These are phyloP conservation scores for Paraconiothyrium brasiliense DNA, from an alignment of 2,329 filamentous ascomycete species.

Conservation along the genomic window DNA sequence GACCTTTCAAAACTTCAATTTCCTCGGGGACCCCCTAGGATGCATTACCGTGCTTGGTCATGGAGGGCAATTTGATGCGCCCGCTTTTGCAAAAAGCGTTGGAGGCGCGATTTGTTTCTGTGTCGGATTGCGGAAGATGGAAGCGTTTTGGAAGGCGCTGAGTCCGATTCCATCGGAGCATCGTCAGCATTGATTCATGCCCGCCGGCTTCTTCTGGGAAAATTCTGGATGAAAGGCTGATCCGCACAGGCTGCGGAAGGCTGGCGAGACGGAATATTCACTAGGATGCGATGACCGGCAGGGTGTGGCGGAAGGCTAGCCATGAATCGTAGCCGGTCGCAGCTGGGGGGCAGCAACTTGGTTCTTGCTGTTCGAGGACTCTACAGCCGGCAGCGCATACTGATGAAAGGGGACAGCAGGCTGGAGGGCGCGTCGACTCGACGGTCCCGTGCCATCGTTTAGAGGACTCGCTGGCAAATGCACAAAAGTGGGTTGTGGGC, in stretches of 20 bases:
- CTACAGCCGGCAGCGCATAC: conserved; percentile 28
- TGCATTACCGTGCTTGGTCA: conserved; percentile 42
- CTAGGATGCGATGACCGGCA: conserved; percentile 45
- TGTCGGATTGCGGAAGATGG: conserved; percentile 25
- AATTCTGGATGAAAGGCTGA: conserved; percentile 41
- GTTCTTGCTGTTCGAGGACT: conserved; percentile 24
- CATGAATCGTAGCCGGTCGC: conserved; percentile 28
- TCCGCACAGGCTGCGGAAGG: conserved; percentile 39
- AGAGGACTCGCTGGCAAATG: conserved; percentile 34
- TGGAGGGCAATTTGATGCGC: conserved; percentile 38
- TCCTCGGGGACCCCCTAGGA: conserved; percentile 35
- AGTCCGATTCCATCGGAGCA: conserved; percentile 28
- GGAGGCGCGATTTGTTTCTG: conserved; percentile 39
- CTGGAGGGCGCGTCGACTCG: conserved; percentile 29
- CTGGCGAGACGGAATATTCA: conserved; percentile 29
- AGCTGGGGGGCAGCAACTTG: conserved; percentile 27
- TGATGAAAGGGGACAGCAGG: conserved; percentile 24
- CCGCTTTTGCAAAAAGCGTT: conserved; percentile 27
- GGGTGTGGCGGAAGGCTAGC: conserved; percentile 33
- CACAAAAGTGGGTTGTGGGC: conserved; percentile 33
- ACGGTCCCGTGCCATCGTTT: conserved; percentile 39
- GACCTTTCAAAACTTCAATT: conserved; percentile 28
- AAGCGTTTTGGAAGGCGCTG: conserved; percentile 36
- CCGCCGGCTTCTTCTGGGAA: conserved; percentile 34
- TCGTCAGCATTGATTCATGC: conserved; percentile 39